Evolutionary conservation across 2,329 filamentous ascomycete genomes (phyloP), one percentile per base, ranked within the genome.

Genomic region (Daldinia sp.): DNA sequence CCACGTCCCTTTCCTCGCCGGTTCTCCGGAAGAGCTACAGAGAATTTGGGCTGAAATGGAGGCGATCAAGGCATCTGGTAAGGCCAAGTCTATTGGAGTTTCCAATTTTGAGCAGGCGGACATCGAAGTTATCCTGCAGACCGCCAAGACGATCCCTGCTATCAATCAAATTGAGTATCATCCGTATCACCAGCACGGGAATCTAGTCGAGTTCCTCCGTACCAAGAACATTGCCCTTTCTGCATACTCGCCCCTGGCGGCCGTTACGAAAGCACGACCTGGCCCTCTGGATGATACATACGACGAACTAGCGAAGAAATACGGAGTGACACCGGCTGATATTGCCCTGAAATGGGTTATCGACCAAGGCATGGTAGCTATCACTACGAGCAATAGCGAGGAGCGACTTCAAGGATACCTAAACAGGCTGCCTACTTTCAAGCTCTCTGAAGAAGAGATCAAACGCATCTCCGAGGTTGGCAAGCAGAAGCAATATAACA

Each of bases 161-260:
- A 86, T 92, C 68, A 94, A 95, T 81, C 92, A 95, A 83, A 92
- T 95, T 76, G 92, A 95, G 82, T 90, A 88, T 75, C 91, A 95
- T 79, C 92, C 92, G 0, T 92, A 93, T 76, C 83, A 92, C 53
- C 90, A 91, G 79, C 90, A 91, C 76, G 83, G 82, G 3, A 82
- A 85, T 63, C 81, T 92, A 15, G 64, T 91, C 30, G 78, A 81
- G 7, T 92, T 87, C 79, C 85, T 37, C 12, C 35, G 35, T 13
- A 37, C 6, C 12, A 37, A 37, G 35, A 37, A 37, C 35, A 37
- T 37, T 13, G 35, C 35, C 12, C 1, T 37, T 13, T 37, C 35
- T 13, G 35, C 35, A 13, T 37, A 12, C 35, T 37, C 35, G 12
- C 12, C 35, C 35, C 35, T 37, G 4, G 7, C 35, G 35, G 35